phyloP scores from a whole-genome alignment of 2,329 filamentous ascomycete species.

The Talaromyces pinophilus region DNA sequence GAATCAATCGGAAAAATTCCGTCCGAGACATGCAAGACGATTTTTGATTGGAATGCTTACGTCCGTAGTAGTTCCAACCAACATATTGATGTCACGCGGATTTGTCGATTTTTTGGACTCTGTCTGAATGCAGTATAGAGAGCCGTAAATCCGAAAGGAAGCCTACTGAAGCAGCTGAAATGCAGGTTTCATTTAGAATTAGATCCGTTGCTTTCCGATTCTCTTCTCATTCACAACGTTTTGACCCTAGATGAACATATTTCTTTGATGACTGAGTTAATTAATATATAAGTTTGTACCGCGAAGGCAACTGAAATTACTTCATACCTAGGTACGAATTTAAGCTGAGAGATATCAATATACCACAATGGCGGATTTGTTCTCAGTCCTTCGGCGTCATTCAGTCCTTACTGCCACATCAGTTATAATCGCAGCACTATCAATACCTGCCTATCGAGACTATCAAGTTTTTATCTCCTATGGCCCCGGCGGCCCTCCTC shows the following conservation, averaged over 20 bases:
- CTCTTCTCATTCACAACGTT: not conserved
- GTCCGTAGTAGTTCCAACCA: not conserved
- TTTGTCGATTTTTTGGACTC: not conserved
- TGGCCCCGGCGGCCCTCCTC: slow-evolving; percentile 39
- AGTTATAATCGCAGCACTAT: not conserved
- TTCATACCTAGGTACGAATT: not conserved
- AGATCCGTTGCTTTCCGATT: not conserved
- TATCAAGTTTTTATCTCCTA: slow-evolving; percentile 41
- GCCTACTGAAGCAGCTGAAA: not conserved
- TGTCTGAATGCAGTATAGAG: not conserved
- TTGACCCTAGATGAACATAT: not conserved
- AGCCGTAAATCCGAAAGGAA: not conserved
- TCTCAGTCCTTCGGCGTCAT: slow-evolving; percentile 1
- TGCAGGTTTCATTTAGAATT: not conserved
- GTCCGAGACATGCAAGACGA: not conserved
- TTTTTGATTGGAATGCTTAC: not conserved
- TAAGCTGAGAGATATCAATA: not conserved
- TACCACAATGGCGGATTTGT: not conserved
- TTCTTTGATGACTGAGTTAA: not conserved
- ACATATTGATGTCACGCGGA: not conserved
- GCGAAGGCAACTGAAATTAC: not conserved
- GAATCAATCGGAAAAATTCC: not conserved
- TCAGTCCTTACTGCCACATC: not conserved
- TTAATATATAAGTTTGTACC: not conserved
- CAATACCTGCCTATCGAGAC: slow-evolving; percentile 31